Conservation (phyloP, 129 eudicot species). For the Centaurea solstitialis region DNA sequence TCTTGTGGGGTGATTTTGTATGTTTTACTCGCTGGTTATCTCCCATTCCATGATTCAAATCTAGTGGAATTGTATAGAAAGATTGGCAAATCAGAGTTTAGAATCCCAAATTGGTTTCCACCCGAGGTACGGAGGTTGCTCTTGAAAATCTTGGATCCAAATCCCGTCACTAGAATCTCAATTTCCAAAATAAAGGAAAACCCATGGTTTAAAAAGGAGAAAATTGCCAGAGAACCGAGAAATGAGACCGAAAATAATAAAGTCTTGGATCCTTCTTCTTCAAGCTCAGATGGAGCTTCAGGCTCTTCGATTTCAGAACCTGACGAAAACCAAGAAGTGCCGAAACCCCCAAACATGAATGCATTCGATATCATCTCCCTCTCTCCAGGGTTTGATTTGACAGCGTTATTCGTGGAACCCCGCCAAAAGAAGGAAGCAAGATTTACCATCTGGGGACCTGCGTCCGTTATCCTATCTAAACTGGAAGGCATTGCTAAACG, state of each 20-base stretch:
- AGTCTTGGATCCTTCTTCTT: not conserved
- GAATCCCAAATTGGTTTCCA: slow-evolving; percentile 69
- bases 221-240: slow-evolving; percentile 14
- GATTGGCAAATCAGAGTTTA: slow-evolving; percentile 74
- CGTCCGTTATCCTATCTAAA: slow-evolving; percentile 50
- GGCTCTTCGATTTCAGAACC: not conserved
- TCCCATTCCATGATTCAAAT: slow-evolving; percentile 89
- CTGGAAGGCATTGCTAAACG: slow-evolving; percentile 53
- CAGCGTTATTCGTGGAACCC: slow-evolving; percentile 64
- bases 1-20: slow-evolving; percentile 79
- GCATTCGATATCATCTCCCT: slow-evolving; percentile 81
- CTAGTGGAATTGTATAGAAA: slow-evolving; percentile 89
- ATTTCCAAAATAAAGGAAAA: slow-evolving; percentile 56
- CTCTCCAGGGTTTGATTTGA: slow-evolving; percentile 70
- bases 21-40: slow-evolving; percentile 82
- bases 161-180: slow-evolving; percentile 65
- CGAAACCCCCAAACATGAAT: slow-evolving; percentile 47
- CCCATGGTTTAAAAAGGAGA: slow-evolving; percentile 60
- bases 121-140: slow-evolving; percentile 52
- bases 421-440: slow-evolving; percentile 50
- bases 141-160: slow-evolving; percentile 67
- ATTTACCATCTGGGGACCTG: slow-evolving; percentile 57
- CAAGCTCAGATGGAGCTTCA: slow-evolving; percentile 10
- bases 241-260: slow-evolving; percentile 25
- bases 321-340: slow-evolving; percentile 26